phyloP scores from a whole-genome alignment of 2,329 filamentous ascomycete genomes.

The Talaromyces sp. region DNA sequence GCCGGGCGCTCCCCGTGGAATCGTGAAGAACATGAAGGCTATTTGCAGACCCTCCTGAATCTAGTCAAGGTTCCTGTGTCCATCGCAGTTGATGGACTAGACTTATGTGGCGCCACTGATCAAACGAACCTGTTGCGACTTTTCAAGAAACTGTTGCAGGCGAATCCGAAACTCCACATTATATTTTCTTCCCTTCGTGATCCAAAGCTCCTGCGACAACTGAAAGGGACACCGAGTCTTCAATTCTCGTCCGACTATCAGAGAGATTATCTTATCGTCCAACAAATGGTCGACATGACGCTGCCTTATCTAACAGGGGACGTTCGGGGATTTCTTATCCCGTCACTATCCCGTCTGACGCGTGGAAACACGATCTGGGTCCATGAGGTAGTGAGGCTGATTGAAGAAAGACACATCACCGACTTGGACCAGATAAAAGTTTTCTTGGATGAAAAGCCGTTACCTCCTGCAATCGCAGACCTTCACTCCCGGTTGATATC shows the following conservation, averaged over 20 bases:
- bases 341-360: slow-evolving; percentile 22
- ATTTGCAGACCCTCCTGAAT: too few species aligned
- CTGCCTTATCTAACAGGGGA: slow-evolving; percentile 19
- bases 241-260: slow-evolving; percentile 17
- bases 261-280: slow-evolving; percentile 21
- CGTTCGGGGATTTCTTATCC: slow-evolving; percentile 22
- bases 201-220: slow-evolving; percentile 23
- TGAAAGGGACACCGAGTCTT: slow-evolving; percentile 16
- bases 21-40: too few species aligned
- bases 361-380: slow-evolving; percentile 25
- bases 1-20: too few species aligned
- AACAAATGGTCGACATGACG: slow-evolving; percentile 19
- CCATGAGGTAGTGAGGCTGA: slow-evolving; percentile 24
- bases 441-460: slow-evolving; percentile 19
- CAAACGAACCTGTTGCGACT: background rate
- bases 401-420: slow-evolving; percentile 21
- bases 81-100: too few species aligned
- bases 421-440: slow-evolving; percentile 12
- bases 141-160: slow-evolving; percentile 15
- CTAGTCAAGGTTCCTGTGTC: too few species aligned
- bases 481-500: slow-evolving; percentile 22
- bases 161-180: slow-evolving; percentile 21
- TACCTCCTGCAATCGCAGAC: slow-evolving; percentile 20
- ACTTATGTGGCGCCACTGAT: too few species aligned
- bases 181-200: slow-evolving; percentile 24